Conservation (phyloP, 1,284 basidiomycete genomes). For the Phellopilus nigrolimitatus region DNA sequence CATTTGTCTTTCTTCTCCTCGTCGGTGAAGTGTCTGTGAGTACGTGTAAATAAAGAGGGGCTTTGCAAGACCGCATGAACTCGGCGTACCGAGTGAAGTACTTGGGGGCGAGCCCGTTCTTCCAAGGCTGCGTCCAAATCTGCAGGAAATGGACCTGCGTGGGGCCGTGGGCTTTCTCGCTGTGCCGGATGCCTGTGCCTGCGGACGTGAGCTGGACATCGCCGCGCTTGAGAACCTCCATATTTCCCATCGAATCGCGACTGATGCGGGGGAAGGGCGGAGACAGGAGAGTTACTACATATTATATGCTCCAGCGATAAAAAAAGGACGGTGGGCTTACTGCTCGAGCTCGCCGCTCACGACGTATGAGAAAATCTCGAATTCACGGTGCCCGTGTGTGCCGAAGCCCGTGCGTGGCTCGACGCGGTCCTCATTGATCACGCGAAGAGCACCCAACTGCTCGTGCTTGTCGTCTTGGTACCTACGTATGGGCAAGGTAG, state of each 20-base stretch:
- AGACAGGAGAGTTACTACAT: too few species aligned
- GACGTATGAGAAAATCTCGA: constrained; percentile 91
- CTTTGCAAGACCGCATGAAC: constrained; percentile 1
- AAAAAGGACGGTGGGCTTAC: constrained; percentile 35
- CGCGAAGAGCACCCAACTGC: constrained; percentile 59
- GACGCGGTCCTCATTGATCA: constrained; percentile 91
- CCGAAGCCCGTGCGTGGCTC: constrained; percentile 78
- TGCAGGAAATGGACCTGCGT: constrained; percentile 78
- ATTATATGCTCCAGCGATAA: neutral
- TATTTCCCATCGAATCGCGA: constrained; percentile 86
- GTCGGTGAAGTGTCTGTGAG: constrained; percentile 65
- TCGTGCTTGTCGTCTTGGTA: constrained; percentile 60
- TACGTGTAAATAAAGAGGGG: constrained; percentile 1
- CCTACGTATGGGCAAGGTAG: constrained; percentile 36
- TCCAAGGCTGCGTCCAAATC: constrained; percentile 77
- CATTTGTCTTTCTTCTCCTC: constrained; percentile 74
- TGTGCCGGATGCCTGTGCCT: constrained; percentile 84
- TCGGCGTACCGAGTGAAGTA: constrained; percentile 69
- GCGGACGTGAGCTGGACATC: constrained; percentile 89
- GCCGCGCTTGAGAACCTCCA: constrained; percentile 82
- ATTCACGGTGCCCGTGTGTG: constrained; percentile 78
- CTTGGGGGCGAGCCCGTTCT: constrained; percentile 54
- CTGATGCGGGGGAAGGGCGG: too few species aligned
- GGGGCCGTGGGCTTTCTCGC: constrained; percentile 61
- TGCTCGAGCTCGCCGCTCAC: constrained; percentile 76